Conservation (phyloP, 176 grass and related monocot species). For the Oryza nivara region DNA sequence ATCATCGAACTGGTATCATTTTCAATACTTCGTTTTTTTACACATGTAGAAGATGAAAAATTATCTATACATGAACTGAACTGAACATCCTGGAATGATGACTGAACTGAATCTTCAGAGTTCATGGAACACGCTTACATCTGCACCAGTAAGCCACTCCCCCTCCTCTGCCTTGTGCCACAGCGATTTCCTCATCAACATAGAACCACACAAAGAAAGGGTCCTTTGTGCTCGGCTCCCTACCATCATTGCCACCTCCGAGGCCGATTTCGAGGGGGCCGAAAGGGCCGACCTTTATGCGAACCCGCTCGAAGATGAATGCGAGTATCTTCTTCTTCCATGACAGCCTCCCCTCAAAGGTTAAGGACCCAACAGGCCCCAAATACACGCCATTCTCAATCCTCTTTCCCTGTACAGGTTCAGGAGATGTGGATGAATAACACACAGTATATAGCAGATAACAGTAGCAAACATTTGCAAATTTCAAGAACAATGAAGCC, state of each 20-base stretch:
- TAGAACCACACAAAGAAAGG: slow-evolving; percentile 95
- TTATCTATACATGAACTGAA: neutral
- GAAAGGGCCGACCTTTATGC: slow-evolving; percentile 74
- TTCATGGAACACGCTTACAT: slow-evolving; percentile 63
- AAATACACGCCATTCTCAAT: slow-evolving; percentile 92
- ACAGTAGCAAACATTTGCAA: neutral
- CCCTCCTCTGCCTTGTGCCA: slow-evolving; percentile 83
- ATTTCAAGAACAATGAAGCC: neutral
- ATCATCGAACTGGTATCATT: neutral
- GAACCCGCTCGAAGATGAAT: slow-evolving; percentile 77
- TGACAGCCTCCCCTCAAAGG: slow-evolving; percentile 81
- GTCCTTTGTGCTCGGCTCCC: slow-evolving; percentile 78
- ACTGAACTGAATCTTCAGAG: slow-evolving; percentile 32
- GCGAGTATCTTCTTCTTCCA: slow-evolving; percentile 93
- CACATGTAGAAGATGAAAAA: neutral
- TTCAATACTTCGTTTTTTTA: slow-evolving; percentile 1
- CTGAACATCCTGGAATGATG: neutral
- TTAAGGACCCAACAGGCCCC: slow-evolving; percentile 62
- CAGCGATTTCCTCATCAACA: slow-evolving; percentile 88
- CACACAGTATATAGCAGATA: neutral
- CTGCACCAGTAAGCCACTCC: slow-evolving; percentile 89
- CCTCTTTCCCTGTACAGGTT: slow-evolving; percentile 56
- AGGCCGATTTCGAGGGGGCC: slow-evolving; percentile 67
- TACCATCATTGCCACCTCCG: slow-evolving; percentile 16
- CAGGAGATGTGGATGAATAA: neutral